These are phyloP conservation scores for Gastrolobium villosum DNA, from an alignment of 306 rosid species.

Conservation along the genomic window DNA sequence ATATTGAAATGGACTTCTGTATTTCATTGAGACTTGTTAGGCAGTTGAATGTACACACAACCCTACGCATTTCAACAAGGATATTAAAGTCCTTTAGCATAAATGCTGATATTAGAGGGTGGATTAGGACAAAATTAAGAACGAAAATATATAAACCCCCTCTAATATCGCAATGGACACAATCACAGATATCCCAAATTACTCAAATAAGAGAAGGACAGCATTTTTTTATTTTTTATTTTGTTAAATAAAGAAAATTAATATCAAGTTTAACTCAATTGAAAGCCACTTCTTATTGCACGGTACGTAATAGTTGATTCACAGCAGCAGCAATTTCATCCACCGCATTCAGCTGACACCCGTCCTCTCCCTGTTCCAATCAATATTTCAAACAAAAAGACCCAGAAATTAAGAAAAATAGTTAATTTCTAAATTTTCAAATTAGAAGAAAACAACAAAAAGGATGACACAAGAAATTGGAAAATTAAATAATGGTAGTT, in stretches of 20 bases:
- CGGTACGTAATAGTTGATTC: constrained; percentile 69
- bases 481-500: no score
- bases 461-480: not conserved
- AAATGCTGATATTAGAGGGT: constrained; percentile 16
- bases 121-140: constrained; percentile 9
- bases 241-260: constrained; percentile 1
- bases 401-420: not conserved
- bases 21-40: constrained; percentile 26
- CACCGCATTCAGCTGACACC: constrained; percentile 73
- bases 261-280: constrained; percentile 46
- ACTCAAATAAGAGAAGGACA: constrained; percentile 27
- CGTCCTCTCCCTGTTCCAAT: constrained; percentile 81
- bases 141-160: constrained; percentile 10
- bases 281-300: constrained; percentile 64
- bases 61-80: constrained; percentile 24
- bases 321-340: constrained; percentile 93
- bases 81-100: not conserved
- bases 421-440: not conserved
- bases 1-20: constrained; percentile 11
- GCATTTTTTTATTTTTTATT: not conserved
- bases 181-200: constrained; percentile 31
- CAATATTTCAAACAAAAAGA: not conserved
- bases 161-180: constrained; percentile 31
- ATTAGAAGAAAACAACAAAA: not conserved
- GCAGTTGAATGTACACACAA: constrained; percentile 39